A percentile compares a stretch with the other conserved stretches of the same genome.
Conservation (phyloP, 1,284 basidiomycete species). For the Abortiporus biennis region DNA sequence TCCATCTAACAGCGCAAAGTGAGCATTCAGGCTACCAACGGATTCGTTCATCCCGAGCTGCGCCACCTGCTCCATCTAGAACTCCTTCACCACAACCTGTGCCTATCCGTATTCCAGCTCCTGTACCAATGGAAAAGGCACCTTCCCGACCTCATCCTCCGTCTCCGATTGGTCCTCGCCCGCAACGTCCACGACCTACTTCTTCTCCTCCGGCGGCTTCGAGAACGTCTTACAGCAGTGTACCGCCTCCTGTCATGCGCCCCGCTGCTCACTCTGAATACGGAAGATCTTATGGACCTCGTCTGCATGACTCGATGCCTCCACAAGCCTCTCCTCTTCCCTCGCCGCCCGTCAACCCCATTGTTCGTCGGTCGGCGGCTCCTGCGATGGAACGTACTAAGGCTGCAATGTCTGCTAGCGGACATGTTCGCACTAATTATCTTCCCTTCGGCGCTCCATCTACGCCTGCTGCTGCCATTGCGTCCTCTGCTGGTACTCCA, state of each 20-base stretch:
- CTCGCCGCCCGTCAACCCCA: not conserved
- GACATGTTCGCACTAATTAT: constrained; percentile 1
- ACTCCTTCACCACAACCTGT: constrained; percentile 14
- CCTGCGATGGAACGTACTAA: not conserved
- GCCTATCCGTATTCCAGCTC: constrained; percentile 15
- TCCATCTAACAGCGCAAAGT: not conserved
- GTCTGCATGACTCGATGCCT: not conserved
- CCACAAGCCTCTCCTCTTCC: not conserved
- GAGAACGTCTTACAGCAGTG: no score
- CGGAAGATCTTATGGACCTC: not conserved
- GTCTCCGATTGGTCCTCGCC: constrained; percentile 43
- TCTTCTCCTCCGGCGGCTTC: constrained; percentile 19
- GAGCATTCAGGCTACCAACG: no score
- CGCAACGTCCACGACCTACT: constrained; percentile 28
- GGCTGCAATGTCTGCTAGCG: not conserved
- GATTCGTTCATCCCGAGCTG: no score
- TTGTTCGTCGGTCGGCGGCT: not conserved
- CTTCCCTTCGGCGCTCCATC: constrained; percentile 1
- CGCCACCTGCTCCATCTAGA: no score
- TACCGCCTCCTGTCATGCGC: no score
- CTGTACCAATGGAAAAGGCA: constrained; percentile 13
- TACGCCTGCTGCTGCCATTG: constrained; percentile 6
- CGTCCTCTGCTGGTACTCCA: no score
- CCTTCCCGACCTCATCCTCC: constrained; percentile 35
- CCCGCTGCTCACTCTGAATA: constrained; percentile 1